phyloP scores from a whole-genome alignment of 73 alveolate species.

The Paramecium bursaria region DNA sequence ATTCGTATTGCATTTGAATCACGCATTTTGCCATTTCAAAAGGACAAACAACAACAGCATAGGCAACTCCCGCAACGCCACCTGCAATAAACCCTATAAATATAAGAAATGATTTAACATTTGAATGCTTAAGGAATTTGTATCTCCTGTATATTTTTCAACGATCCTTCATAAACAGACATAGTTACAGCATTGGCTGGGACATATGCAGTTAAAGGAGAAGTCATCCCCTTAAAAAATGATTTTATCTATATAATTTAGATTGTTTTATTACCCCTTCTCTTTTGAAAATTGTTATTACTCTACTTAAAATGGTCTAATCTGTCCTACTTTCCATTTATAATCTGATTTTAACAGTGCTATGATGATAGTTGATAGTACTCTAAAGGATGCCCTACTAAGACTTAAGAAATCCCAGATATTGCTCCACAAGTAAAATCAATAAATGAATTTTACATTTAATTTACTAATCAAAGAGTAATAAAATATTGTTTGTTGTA shows the following conservation, averaged over 20 bases:
- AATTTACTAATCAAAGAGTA: too few species aligned
- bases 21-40: slow-evolving; percentile 51
- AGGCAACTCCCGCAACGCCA: slow-evolving; percentile 44
- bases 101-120: too few species aligned
- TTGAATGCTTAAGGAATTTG: too few species aligned
- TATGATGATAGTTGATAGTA: too few species aligned
- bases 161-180: slow-evolving; percentile 54
- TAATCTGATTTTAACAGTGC: slow-evolving; percentile 39
- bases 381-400: too few species aligned
- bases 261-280: slow-evolving; percentile 25
- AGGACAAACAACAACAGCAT: slow-evolving; percentile 46
- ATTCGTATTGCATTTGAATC: slow-evolving; percentile 26
- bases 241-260: slow-evolving; percentile 6
- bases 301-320: neutral
- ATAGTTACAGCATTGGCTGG: slow-evolving; percentile 52
- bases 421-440: too few species aligned
- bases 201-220: slow-evolving; percentile 34
- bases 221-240: slow-evolving; percentile 51
- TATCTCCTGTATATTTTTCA: too few species aligned
- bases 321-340: neutral
- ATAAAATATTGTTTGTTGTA: too few species aligned
- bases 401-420: too few species aligned
- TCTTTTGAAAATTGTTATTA: neutral
- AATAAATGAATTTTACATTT: too few species aligned
- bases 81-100: slow-evolving; percentile 46